Percentiles rank a stretch among this genome's conserved stretches.
Conservation (phyloP, 805 yeast genomes). For the Starmerella asiatica region DNA sequence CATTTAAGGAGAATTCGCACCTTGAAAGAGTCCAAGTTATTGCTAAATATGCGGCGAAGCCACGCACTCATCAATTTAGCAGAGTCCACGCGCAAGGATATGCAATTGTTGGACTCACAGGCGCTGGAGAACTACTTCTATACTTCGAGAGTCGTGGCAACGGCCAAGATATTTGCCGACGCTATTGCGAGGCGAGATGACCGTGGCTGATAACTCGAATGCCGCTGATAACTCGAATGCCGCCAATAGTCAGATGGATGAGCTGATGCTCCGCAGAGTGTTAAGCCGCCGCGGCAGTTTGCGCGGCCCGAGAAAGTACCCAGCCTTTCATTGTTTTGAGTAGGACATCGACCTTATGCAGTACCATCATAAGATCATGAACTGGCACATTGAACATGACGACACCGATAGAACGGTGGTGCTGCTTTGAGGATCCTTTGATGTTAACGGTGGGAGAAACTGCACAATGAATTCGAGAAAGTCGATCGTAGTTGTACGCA, state of each 20-base stretch:
- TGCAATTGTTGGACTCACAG: constrained; percentile 68
- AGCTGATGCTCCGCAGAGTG: constrained; percentile 87
- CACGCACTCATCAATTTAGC: constrained; percentile 98
- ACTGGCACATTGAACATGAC: constrained; percentile 54
- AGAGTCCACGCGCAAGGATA: constrained; percentile 86
- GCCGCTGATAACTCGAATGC: too few species aligned
- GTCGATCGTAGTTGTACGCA: constrained; percentile 95
- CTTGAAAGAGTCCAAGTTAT: constrained; percentile 94
- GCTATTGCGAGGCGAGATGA: constrained; percentile 61
- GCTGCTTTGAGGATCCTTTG: constrained; percentile 89
- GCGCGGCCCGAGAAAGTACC: constrained; percentile 98
- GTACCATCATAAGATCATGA: constrained; percentile 74
- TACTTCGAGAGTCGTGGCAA: constrained; percentile 83
- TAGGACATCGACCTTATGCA: constrained; percentile 87
- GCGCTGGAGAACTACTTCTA: constrained; percentile 72
- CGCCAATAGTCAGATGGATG: constrained; percentile 94
- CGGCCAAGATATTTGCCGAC: constrained; percentile 83
- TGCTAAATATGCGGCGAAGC: constrained; percentile 98
- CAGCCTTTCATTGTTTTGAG: constrained; percentile 90
- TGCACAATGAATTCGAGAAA: constrained; percentile 78
- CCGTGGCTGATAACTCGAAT: constrained; percentile 84
- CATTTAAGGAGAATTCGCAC: constrained; percentile 36
- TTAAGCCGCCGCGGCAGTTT: constrained; percentile 95
- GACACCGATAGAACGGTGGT: constrained; percentile 67
- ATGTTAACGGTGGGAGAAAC: constrained; percentile 92